These are phyloP conservation scores for Globisporangium spinosum DNA, from an alignment of 352 stramenopile species.

Conservation along the genomic window DNA sequence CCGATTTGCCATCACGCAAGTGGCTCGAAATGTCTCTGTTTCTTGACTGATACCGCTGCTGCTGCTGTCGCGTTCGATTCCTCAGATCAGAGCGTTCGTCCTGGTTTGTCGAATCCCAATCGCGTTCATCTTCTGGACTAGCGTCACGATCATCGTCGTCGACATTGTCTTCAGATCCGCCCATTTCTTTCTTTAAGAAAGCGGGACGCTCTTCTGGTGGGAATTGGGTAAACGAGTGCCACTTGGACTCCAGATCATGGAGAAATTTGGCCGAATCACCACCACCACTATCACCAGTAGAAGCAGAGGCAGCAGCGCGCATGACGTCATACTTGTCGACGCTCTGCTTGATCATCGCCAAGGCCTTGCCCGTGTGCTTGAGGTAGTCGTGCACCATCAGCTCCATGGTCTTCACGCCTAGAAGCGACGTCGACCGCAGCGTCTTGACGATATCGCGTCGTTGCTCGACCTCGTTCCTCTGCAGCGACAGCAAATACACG, in stretches of 20 bases:
- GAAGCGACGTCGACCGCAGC: slow-evolving; percentile 32
- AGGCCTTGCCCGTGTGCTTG: slow-evolving; percentile 33
- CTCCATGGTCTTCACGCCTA: slow-evolving; percentile 57
- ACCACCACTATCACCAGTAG: not conserved
- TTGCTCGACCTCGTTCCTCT: slow-evolving; percentile 32
- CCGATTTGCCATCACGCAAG: not conserved
- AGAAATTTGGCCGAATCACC: not conserved
- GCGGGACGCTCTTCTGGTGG: not conserved
- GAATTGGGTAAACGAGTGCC: slow-evolving; percentile 2
- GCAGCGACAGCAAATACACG: slow-evolving; percentile 20
- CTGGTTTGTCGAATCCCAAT: not conserved
- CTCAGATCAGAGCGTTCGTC: not conserved
- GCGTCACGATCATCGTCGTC: not conserved
- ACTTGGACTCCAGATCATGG: not conserved
- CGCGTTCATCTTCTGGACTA: not conserved
- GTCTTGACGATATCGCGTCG: slow-evolving; percentile 30
- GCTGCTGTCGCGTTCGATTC: not conserved
- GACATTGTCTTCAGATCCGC: not conserved
- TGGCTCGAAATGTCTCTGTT: not conserved
- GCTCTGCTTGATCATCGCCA: slow-evolving; percentile 18
- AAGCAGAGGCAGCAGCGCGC: not conserved
- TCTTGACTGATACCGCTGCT: not conserved
- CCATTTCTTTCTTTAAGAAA: not conserved
- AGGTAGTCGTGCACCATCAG: slow-evolving; percentile 49
- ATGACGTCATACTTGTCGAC: slow-evolving; percentile 7